phyloP scores from a whole-genome alignment of 768 basidiomycete species.

The Amanita pseudoporphyria region DNA sequence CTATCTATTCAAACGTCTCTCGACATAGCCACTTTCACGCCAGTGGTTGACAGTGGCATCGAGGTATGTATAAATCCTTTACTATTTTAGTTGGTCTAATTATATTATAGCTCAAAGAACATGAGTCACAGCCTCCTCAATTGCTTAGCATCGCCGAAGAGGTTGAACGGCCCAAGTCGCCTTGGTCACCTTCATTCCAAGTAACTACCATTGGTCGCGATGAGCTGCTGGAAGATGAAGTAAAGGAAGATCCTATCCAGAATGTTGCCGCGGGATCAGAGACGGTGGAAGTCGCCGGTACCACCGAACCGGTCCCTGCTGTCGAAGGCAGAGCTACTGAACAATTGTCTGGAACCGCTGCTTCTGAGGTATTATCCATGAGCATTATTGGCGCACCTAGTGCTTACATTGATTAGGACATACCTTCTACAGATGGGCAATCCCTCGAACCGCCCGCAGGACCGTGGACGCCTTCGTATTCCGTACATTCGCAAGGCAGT shows the following conservation, averaged over 20 bases:
- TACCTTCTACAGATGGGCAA: neutral
- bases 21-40: neutral
- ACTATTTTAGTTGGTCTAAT: neutral
- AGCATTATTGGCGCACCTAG: neutral
- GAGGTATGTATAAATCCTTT: neutral
- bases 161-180: constrained; percentile 38
- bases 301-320: neutral
- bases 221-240: constrained; percentile 14
- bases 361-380: constrained; percentile 1
- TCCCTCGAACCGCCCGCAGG: constrained; percentile 14
- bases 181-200: constrained; percentile 45
- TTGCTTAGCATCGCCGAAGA: constrained; percentile 6
- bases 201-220: constrained; percentile 32
- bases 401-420: neutral
- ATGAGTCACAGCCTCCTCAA: neutral
- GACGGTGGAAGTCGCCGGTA: neutral
- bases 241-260: constrained; percentile 8
- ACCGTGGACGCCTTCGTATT: constrained; percentile 33
- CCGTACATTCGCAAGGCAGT: constrained; percentile 31
- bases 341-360: too few species aligned
- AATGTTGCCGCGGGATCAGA: neutral
- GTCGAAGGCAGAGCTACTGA: neutral
- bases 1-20: constrained; percentile 2
- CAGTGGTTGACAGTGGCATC: constrained; percentile 6
- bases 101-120: constrained; percentile 1